phyloP scores from a whole-genome alignment of 2,329 filamentous ascomycete genomes.

The Mycogone perniciosa region DNA sequence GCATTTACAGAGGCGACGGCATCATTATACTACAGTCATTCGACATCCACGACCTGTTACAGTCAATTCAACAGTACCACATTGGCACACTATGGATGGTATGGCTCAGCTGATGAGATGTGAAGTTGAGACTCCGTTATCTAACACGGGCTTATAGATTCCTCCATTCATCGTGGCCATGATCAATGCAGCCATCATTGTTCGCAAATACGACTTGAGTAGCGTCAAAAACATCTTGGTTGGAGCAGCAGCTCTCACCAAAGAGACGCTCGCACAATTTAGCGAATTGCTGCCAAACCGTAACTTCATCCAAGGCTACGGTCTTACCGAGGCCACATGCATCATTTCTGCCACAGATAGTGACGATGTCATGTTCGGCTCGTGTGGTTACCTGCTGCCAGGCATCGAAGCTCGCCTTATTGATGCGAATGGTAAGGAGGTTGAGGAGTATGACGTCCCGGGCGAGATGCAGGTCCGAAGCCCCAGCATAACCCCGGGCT shows the following conservation, averaged over 20 bases:
- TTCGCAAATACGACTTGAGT: constrained; percentile 64
- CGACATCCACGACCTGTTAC: constrained; percentile 56
- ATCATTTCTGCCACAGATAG: constrained; percentile 56
- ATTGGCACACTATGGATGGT: constrained; percentile 62
- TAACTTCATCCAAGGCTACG: constrained; percentile 64
- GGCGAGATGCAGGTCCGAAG: constrained; percentile 73
- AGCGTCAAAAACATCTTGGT: constrained; percentile 61
- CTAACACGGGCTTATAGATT: not conserved
- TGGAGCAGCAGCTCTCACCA: constrained; percentile 71
- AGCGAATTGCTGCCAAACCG: constrained; percentile 55
- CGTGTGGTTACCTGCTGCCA: constrained; percentile 64
- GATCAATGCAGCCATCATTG: constrained; percentile 55
- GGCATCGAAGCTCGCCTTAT: constrained; percentile 60
- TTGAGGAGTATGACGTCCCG: constrained; percentile 56
- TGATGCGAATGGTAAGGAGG: constrained; percentile 60
- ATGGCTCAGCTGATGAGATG: not conserved
- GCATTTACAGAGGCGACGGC: constrained; percentile 63
- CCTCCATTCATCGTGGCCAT: constrained; percentile 78
- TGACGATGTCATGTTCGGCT: constrained; percentile 63
- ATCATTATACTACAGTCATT: constrained; percentile 67
- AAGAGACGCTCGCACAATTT: constrained; percentile 63
- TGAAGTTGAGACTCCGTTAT: not conserved
- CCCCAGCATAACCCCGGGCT: constrained; percentile 67
- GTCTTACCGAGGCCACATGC: constrained; percentile 67
- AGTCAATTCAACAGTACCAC: constrained; percentile 59